Percentiles rank a stretch among this genome's conserved stretches.
Conservation (phyloP, 768 basidiomycete genomes). For the Mycena leptocephala region DNA sequence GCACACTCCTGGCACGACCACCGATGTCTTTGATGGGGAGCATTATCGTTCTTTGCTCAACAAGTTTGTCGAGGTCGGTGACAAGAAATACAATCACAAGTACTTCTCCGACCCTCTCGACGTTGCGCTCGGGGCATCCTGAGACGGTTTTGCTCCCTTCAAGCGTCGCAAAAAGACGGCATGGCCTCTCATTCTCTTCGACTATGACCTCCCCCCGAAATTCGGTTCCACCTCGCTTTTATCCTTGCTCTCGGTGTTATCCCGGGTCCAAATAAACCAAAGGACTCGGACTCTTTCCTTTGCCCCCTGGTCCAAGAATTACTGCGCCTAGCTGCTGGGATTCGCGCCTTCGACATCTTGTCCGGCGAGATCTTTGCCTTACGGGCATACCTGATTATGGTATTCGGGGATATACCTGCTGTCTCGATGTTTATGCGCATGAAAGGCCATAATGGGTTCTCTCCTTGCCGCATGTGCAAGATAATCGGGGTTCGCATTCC, state of each 20-base stretch:
- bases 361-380: slow-evolving; percentile 41
- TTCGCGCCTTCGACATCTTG: slow-evolving; percentile 47
- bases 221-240: slow-evolving; percentile 47
- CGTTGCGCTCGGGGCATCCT: not conserved
- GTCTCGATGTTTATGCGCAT: not conserved
- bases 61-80: not conserved
- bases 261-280: slow-evolving; percentile 58
- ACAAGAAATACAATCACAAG: not conserved
- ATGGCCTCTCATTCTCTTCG: slow-evolving; percentile 59
- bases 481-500: slow-evolving; percentile 43
- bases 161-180: slow-evolving; percentile 39
- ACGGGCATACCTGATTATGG: slow-evolving; percentile 47
- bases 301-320: slow-evolving; percentile 54
- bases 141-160: slow-evolving; percentile 6
- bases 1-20: not conserved
- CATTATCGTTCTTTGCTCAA: not conserved
- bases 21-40: not conserved
- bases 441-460: slow-evolving; percentile 56
- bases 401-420: slow-evolving; percentile 51
- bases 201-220: slow-evolving; percentile 61
- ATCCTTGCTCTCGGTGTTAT: slow-evolving; percentile 57
- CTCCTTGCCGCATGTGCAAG: slow-evolving; percentile 48
- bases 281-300: slow-evolving; percentile 57
- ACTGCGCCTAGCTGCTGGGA: slow-evolving; percentile 47
- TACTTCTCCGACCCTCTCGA: not conserved